Evolutionary conservation across 2,329 filamentous ascomycete species (phyloP).

Genomic region (Pseudogymnoascus sp.): DNA sequence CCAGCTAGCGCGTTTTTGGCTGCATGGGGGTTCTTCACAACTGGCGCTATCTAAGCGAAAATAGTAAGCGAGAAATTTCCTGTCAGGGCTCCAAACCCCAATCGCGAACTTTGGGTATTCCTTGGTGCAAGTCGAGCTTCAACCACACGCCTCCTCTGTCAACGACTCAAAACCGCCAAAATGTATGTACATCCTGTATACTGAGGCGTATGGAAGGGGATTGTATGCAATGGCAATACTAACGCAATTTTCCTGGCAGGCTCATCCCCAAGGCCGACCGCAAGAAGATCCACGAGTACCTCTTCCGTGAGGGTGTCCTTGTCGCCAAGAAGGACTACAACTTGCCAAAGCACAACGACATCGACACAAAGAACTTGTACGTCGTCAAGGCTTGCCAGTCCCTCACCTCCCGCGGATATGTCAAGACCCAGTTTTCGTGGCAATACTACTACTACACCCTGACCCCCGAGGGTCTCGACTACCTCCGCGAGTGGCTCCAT

Average conservation of each 20-base stretch:
- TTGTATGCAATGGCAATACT: conserved; percentile 5
- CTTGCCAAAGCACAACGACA: conserved; percentile 92
- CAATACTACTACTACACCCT: conserved; percentile 99
- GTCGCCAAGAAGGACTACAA: conserved; percentile 99
- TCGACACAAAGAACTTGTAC: conserved; percentile 99
- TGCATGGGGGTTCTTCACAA: background rate
- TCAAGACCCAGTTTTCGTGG: conserved; percentile 99
- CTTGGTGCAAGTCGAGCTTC: conserved; percentile 7
- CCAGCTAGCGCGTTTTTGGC: background rate
- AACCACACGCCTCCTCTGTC: conserved; percentile 5
- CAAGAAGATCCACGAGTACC: conserved; percentile 99
- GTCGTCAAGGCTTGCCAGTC: conserved; percentile 99
- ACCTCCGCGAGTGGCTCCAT: conserved; percentile 99
- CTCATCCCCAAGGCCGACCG: conserved; percentile 99
- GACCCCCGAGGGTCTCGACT: conserved; percentile 98
- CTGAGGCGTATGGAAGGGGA: background rate
- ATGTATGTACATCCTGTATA: conserved; percentile 28
- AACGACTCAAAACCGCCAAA: conserved; percentile 34
- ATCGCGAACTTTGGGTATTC: conserved; percentile 12
- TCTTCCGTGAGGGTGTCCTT: conserved; percentile 89
- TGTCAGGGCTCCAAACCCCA: conserved; percentile 8
- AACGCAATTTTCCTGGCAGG: conserved; percentile 44
- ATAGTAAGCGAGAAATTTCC: conserved; percentile 7
- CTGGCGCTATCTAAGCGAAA: conserved; percentile 3
- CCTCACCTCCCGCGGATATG: conserved; percentile 91